Base-by-base conservation (phyloP, 768 basidiomycete species). In the Phylloporus rhodoxanthus region DNA sequence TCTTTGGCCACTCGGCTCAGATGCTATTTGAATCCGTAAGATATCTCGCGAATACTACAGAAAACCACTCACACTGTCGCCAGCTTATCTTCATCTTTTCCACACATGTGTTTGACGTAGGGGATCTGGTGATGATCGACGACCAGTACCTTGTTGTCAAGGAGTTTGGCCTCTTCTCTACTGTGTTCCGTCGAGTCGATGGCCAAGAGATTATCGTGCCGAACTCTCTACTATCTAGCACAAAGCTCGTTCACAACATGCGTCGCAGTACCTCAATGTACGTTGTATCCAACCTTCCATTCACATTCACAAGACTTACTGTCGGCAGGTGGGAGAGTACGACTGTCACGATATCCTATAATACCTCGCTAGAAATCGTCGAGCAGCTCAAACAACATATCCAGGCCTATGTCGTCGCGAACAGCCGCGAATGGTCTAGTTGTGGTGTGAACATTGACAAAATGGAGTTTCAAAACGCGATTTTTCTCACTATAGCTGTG, bases 51-150 rank as follows among this genome's bases (percentile, higher is more conserved):
- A 36, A 28, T 45, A 10, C 44, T 21, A 15, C 32, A 13, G 34
- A 19, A 17, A 14, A 45, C 41, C 36, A 13, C 26, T 54, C 28
- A 54, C n/a, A 20, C 14, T 30, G 3, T 42, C 9, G 25, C 4
- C 43, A 87, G 85, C 76, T 90, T 19, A 85, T 90, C 58, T 90
- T 90, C 70, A 88, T 89, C 51, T 88, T 89, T 64, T 85, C 84
- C 1, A 89, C 87, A 0, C 88, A 90, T 60, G 84, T 87, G n/a
- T 90, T 85, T 56, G 87, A 89, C 62, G 84, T 90, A 7, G 87
- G 87, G 7, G 87, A 91, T 58, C 68, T 89, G 26, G 83, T 90
- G 7, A 79, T 90, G 76, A 88, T 91, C 54, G 88, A 90, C 59
- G 81, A 51, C 2, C 57, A 56, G 28, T 67, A 68, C 41, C 63